Conservation (phyloP, 2,329 filamentous ascomycete genomes). For the Sporothrix variecibatus region DNA sequence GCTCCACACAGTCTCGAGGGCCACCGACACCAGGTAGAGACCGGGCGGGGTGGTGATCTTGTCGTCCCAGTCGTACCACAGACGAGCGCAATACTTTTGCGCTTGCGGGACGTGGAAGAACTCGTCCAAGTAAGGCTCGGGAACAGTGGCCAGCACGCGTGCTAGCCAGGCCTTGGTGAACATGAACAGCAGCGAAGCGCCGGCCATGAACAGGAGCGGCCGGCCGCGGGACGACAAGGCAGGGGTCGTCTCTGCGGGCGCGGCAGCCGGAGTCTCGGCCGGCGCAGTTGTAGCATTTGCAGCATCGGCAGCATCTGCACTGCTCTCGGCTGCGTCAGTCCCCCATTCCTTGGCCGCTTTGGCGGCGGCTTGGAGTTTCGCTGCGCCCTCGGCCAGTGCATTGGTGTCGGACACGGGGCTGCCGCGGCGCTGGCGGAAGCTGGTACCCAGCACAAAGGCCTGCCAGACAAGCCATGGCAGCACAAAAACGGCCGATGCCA, state of each 20-base stretch:
- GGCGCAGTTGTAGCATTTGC: background rate
- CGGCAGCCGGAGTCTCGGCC: background rate
- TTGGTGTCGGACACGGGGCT: slow-evolving; percentile 24
- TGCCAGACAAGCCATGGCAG: slow-evolving; percentile 31
- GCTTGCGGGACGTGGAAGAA: slow-evolving; percentile 90
- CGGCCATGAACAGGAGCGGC: slow-evolving; percentile 26
- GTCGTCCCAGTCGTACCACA: slow-evolving; percentile 82
- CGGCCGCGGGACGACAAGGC: slow-evolving; percentile 4
- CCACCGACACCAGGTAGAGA: slow-evolving; percentile 46
- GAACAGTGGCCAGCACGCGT: slow-evolving; percentile 44
- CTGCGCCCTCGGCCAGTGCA: slow-evolving; percentile 21
- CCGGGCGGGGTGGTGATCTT: slow-evolving; percentile 97
- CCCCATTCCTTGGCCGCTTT: slow-evolving; percentile 19
- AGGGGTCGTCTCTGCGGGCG: background rate
- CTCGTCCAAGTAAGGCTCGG: slow-evolving; percentile 68
- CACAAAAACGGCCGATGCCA: slow-evolving; percentile 31
- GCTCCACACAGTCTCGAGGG: slow-evolving; percentile 24
- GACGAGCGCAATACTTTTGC: slow-evolving; percentile 77
- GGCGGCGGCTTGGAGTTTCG: background rate
- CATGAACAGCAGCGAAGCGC: slow-evolving; percentile 34
- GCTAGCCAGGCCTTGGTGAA: slow-evolving; percentile 43
- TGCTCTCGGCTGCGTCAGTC: background rate
- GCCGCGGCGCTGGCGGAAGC: slow-evolving; percentile 29
- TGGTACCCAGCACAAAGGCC: slow-evolving; percentile 30
- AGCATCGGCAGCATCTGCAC: background rate